Percentiles rank a stretch among this genome's conserved stretches.
These are phyloP conservation scores for Citrus maxima DNA, from an alignment of 345 rosid genomes.

Conservation along the genomic window DNA sequence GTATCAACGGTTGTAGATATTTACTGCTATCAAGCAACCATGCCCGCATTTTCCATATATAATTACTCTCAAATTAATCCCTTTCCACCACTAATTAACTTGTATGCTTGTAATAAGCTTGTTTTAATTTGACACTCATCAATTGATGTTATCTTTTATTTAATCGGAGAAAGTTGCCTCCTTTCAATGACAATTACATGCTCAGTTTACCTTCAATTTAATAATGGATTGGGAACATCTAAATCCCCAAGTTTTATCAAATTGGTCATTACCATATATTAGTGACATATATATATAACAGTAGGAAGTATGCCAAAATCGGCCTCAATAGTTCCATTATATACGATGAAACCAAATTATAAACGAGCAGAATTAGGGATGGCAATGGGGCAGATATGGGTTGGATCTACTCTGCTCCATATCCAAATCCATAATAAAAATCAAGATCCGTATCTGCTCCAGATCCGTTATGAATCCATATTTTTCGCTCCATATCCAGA, in stretches of 20 bases:
- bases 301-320: no score
- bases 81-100: background rate
- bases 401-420: no score
- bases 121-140: background rate
- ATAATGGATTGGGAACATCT: background rate
- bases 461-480: no score
- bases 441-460: no score
- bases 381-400: no score
- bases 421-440: no score
- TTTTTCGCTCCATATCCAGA: no score
- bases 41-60: background rate
- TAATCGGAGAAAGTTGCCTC: background rate
- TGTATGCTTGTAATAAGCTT: background rate
- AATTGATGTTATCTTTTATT: background rate
- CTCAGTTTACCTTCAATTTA: background rate
- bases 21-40: conserved; percentile 22
- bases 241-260: background rate
- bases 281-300: background rate
- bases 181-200: background rate
- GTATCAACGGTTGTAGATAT: conserved; percentile 22
- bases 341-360: no score
- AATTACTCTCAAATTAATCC: background rate
- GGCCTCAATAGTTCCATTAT: no score
- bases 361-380: no score
- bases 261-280: background rate